These are phyloP conservation scores for Calophaca sinica DNA, from an alignment of 306 rosid species.

Conservation along the genomic window DNA sequence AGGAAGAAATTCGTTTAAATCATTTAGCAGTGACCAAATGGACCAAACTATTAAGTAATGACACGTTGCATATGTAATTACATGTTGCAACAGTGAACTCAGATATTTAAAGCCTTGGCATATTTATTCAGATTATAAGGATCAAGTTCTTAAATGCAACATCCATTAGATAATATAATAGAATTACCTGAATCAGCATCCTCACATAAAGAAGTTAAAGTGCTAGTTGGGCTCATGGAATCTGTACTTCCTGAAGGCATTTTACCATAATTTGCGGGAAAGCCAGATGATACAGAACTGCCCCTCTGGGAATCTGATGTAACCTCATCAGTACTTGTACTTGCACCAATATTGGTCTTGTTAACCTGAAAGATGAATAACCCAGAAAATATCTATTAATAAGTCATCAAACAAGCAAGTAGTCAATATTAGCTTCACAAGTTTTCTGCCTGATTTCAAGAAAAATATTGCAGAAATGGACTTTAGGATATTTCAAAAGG, in stretches of 20 bases:
- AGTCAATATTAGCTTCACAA: constrained; percentile 35
- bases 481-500: constrained; percentile 18
- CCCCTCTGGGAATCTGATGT: constrained; percentile 60
- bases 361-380: constrained; percentile 61
- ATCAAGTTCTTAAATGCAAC: neutral
- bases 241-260: constrained; percentile 68
- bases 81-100: constrained; percentile 6
- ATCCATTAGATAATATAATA: constrained; percentile 44
- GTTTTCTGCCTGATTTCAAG: constrained; percentile 38
- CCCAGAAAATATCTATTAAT: constrained; percentile 33
- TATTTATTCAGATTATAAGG: constrained; percentile 37
- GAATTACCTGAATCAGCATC: constrained; percentile 84
- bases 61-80: neutral
- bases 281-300: constrained; percentile 66
- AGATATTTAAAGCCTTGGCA: constrained; percentile 28
- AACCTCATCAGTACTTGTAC: constrained; percentile 53
- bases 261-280: constrained; percentile 56
- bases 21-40: constrained; percentile 41
- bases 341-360: constrained; percentile 70
- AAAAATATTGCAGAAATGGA: constrained; percentile 15
- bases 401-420: constrained; percentile 29
- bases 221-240: constrained; percentile 81
- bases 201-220: constrained; percentile 75
- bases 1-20: constrained; percentile 40
- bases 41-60: constrained; percentile 2